phyloP scores from a whole-genome alignment of 495 filamentous ascomycete species.

The Xylaria castorea region DNA sequence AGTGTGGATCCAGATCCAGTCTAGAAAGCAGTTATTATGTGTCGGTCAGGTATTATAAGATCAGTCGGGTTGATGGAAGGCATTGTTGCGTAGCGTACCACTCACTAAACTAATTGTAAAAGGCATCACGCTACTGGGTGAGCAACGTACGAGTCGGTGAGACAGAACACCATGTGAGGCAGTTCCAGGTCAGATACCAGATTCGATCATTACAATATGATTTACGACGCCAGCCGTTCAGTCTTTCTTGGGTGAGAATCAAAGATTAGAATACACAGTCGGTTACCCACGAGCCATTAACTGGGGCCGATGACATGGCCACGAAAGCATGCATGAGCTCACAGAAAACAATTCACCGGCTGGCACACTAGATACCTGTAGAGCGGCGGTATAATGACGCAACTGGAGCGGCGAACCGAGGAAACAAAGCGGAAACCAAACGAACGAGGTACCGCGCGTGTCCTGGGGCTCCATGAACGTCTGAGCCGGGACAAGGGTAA shows the following conservation, averaged over 20 bases:
- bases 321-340: conserved; percentile 55
- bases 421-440: conserved; percentile 39
- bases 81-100: conserved; percentile 38
- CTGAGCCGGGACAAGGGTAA: conserved; percentile 28
- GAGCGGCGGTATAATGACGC: conserved; percentile 46
- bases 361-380: conserved; percentile 42
- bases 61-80: conserved; percentile 43
- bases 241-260: conserved; percentile 27
- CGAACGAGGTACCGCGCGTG: conserved; percentile 32
- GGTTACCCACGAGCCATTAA: conserved; percentile 40
- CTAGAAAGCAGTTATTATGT: conserved; percentile 41
- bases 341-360: conserved; percentile 47
- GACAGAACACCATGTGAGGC: conserved; percentile 25
- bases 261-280: conserved; percentile 24
- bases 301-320: conserved; percentile 45
- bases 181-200: conserved; percentile 21
- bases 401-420: conserved; percentile 42
- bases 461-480: conserved; percentile 28
- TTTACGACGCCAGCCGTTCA: conserved; percentile 13
- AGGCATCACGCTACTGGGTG: conserved; percentile 30
- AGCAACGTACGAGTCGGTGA: conserved; percentile 31
- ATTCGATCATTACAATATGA: conserved; percentile 20
- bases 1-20: conserved; percentile 39
- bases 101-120: conserved; percentile 27
- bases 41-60: conserved; percentile 38